Base-by-base conservation (phyloP, 768 basidiomycete species). In the Dioszegia crocea region DNA sequence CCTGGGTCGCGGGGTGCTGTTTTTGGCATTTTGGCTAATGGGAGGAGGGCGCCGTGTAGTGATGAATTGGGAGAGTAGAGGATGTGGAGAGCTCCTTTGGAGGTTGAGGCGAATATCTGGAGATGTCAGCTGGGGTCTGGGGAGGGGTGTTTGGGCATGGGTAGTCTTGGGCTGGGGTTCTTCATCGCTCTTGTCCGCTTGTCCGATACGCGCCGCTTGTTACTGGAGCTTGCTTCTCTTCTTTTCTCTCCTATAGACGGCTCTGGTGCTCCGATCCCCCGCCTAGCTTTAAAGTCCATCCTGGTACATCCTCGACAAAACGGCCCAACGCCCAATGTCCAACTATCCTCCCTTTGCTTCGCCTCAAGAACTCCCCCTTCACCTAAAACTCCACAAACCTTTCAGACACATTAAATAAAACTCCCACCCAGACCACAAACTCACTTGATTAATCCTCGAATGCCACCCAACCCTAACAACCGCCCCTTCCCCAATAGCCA, bases 391-490 rank as follows among this genome's bases (percentile, higher is more conserved):
- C 11, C n/a, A 19, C 8, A 38, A 31, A 48, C 30, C 10, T 43
- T 40, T 30, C 43, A 46, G 26, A n/a, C n/a, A n/a, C n/a, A n/a
- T n/a, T n/a, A n/a, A n/a, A n/a, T n/a, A n/a, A n/a, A n/a, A n/a
- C n/a, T n/a, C n/a, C n/a, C n/a, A n/a, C n/a, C n/a, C n/a, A n/a
- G n/a, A 33, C 33, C 33, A 6, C 33, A 50, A 26, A 73, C 85
- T 66, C 62, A 88, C 90, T 83, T 96, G 91, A 80, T 99, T 99
- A 81, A 99, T 98, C 78, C 89, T 90, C 5, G 89, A 84, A 79
- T 97, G 96, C 96, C 96, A 99, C 26, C 83, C 78, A 2, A 97
- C 89, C 71, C 86, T 88, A 57, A 99, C 89, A 10, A 96, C 91
- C 24, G 62, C 57, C 17, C 78, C 76, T 40, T 74, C 70, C 4